These are phyloP conservation scores for Linaria vulgaris DNA, from an alignment of 257 asterid species.

Conservation along the genomic window DNA sequence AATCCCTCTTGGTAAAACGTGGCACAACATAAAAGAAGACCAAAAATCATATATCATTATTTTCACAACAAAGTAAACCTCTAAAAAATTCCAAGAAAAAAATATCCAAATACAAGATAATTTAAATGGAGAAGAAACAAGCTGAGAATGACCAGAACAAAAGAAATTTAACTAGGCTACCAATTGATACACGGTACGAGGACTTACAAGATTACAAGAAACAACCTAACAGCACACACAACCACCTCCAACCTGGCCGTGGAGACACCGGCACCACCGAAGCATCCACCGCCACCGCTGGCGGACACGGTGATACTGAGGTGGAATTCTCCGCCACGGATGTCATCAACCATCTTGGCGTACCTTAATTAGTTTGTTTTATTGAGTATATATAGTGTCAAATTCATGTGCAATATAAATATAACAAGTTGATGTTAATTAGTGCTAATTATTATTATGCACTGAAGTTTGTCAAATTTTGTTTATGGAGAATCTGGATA, in stretches of 20 bases:
- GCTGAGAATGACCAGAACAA: constrained; percentile 10
- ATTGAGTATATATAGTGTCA: too few relatives aligned
- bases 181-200: constrained; percentile 60
- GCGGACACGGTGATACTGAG: constrained; percentile 23
- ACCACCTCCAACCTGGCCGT: constrained; percentile 71
- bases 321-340: constrained; percentile 39
- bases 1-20: too few relatives aligned
- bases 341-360: constrained; percentile 37
- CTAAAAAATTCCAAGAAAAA: too few relatives aligned
- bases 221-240: constrained; percentile 73
- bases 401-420: constrained; percentile 32
- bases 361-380: constrained; percentile 29
- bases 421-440: too few relatives aligned
- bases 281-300: constrained; percentile 62
- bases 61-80: too few relatives aligned
- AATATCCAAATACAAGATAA: not conserved
- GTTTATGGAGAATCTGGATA: too few relatives aligned
- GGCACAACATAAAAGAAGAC: too few relatives aligned
- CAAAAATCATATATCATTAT: too few relatives aligned
- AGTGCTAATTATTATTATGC: too few relatives aligned
- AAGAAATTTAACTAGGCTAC: constrained; percentile 52
- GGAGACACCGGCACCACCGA: constrained; percentile 88
- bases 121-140: constrained; percentile 40
- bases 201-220: constrained; percentile 88
- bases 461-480: too few relatives aligned